Evolutionary conservation across 2,329 filamentous ascomycete species (phyloP).

Genomic region (Aureobasidium melanogenum): DNA sequence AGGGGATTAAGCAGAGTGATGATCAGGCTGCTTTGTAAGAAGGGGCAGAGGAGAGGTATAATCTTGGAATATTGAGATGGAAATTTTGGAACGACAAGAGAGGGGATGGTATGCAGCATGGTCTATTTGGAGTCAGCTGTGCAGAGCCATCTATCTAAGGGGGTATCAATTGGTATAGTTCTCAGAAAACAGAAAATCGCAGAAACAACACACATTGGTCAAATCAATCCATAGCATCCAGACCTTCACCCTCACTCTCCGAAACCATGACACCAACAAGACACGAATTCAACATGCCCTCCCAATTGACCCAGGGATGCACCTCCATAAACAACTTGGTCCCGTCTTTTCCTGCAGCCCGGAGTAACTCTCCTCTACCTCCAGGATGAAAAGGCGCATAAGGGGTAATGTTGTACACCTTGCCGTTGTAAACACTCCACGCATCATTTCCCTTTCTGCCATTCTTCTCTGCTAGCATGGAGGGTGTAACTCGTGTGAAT

Average conservation of each 20-base stretch:
- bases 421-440: slow-evolving; percentile 82
- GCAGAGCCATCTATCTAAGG: no score
- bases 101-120: no score
- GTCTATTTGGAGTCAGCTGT: no score
- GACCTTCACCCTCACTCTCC: slow-evolving; percentile 37
- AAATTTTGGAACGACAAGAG: no score
- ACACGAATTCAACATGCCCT: slow-evolving; percentile 55
- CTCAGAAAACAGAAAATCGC: background rate
- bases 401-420: slow-evolving; percentile 88
- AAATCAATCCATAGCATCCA: slow-evolving; percentile 53
- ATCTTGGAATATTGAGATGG: no score
- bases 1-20: slow-evolving; percentile 24
- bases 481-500: slow-evolving; percentile 67
- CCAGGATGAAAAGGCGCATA: slow-evolving; percentile 89
- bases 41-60: no score
- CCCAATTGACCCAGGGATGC: slow-evolving; percentile 62
- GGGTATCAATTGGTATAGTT: background rate
- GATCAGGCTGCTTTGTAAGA: background rate
- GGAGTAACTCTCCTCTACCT: slow-evolving; percentile 70
- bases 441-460: slow-evolving; percentile 74
- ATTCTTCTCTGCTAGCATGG: slow-evolving; percentile 66
- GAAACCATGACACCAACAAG: slow-evolving; percentile 53
- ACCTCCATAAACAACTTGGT: slow-evolving; percentile 54
- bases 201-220: no score
- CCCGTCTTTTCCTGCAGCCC: slow-evolving; percentile 65